phyloP scores from a whole-genome alignment of 805 yeast species.

The Saccharomycopsis fermentans region DNA sequence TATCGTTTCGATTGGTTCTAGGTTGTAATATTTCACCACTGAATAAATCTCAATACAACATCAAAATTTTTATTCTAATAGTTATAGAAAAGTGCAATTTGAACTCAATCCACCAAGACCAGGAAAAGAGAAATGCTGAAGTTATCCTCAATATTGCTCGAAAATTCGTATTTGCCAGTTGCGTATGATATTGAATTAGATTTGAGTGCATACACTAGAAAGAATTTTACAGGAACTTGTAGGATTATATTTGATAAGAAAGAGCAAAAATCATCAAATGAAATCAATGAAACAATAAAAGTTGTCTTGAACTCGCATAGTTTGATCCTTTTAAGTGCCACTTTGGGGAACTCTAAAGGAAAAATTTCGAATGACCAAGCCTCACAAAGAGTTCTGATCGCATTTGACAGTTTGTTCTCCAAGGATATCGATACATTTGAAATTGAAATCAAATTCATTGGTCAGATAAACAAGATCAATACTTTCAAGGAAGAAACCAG shows the following conservation, averaged over 20 bases:
- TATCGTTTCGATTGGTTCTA: too few relatives aligned
- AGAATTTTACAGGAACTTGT: conserved; percentile 38
- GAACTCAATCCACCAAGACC: too few relatives aligned
- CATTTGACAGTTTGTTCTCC: conserved; percentile 22
- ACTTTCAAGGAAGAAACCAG: conserved; percentile 47
- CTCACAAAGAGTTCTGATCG: conserved; percentile 28
- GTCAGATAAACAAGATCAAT: conserved; percentile 39
- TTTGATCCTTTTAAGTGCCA: conserved; percentile 22
- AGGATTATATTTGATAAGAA: conserved; percentile 22
- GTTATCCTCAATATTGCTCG: background rate
- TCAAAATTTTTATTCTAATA: too few relatives aligned
- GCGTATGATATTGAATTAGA: conserved; percentile 30
- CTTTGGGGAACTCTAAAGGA: conserved; percentile 23
- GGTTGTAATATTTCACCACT: too few relatives aligned
- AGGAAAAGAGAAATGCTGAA: background rate
- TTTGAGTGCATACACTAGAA: conserved; percentile 32
- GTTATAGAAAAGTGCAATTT: too few relatives aligned
- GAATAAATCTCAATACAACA: too few relatives aligned
- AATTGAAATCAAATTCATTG: conserved; percentile 34
- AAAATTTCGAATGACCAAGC: conserved; percentile 31
- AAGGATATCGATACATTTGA: conserved; percentile 18
- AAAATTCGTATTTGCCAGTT: conserved; percentile 19
- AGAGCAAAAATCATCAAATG: conserved; percentile 11
- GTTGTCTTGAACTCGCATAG: conserved; percentile 29
- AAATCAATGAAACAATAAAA: conserved; percentile 19